These are phyloP conservation scores for Globisporangium cystogenes DNA, from an alignment of 352 stramenopile genomes.

Conservation along the genomic window DNA sequence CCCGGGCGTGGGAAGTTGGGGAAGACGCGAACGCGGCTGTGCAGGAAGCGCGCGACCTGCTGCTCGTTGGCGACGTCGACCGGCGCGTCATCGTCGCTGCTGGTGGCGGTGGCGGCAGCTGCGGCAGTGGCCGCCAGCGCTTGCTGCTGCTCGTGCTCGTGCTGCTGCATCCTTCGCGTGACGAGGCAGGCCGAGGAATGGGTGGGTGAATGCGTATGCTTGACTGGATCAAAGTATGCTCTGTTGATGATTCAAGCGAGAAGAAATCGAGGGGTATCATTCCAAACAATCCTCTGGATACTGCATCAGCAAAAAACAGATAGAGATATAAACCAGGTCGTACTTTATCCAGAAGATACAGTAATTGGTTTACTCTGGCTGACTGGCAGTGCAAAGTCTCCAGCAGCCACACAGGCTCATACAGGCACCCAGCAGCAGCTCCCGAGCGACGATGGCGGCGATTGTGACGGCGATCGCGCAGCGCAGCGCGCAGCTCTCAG, in stretches of 20 bases:
- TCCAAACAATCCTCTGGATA: too few relatives aligned
- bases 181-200: too few relatives aligned
- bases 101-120: not conserved
- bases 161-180: not conserved
- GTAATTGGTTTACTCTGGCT: too few relatives aligned
- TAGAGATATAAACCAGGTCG: not conserved
- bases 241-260: not conserved
- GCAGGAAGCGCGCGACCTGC: conserved; percentile 53
- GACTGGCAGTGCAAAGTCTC: not conserved
- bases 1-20: conserved; percentile 51
- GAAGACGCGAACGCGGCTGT: conserved; percentile 63
- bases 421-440: too few relatives aligned
- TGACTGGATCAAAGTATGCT: not conserved
- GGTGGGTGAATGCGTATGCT: not conserved
- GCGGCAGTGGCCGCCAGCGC: not conserved
- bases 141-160: not conserved
- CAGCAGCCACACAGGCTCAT: not conserved
- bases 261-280: not conserved
- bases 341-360: not conserved
- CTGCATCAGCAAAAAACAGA: too few relatives aligned
- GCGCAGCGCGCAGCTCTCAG: conserved; percentile 10
- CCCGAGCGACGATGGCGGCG: not conserved
- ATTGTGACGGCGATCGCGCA: not conserved
- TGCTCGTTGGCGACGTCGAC: conserved; percentile 43
- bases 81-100: not conserved